These are phyloP conservation scores for Mitragyna speciosa DNA, from an alignment of 257 asterid species.

Conservation along the genomic window DNA sequence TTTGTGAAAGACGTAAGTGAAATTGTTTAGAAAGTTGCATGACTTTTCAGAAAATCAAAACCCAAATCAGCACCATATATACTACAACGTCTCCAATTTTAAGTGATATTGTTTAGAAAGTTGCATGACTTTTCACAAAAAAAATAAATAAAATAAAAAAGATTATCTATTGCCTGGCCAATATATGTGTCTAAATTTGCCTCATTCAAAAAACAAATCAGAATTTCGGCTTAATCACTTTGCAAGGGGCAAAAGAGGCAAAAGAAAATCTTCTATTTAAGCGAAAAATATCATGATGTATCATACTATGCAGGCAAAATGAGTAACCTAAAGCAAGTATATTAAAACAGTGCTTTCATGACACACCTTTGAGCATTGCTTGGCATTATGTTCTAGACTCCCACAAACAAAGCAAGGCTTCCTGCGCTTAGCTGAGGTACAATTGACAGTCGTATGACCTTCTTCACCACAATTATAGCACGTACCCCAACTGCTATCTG, in stretches of 20 bases:
- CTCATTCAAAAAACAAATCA: background rate
- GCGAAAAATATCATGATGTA: background rate
- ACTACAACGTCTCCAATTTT: background rate
- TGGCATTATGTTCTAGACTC: slow-evolving; percentile 79
- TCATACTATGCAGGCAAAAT: background rate
- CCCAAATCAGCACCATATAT: background rate
- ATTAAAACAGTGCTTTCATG: slow-evolving; percentile 9
- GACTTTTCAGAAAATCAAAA: no score
- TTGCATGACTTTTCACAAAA: no score
- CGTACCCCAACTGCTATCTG: slow-evolving; percentile 83
- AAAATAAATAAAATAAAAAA: no score
- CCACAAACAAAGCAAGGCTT: slow-evolving; percentile 98
- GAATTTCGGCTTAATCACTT: background rate
- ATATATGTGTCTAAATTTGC: background rate
- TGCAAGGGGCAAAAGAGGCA: background rate
- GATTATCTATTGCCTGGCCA: background rate
- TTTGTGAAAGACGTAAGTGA: background rate
- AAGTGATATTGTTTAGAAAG: background rate
- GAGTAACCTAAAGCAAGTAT: background rate
- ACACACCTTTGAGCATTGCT: slow-evolving; percentile 73
- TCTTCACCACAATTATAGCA: slow-evolving; percentile 99
- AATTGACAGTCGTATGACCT: slow-evolving; percentile 73
- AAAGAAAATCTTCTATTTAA: background rate
- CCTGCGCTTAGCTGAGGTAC: slow-evolving; percentile 77
- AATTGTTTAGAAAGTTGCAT: no score